Conservation (phyloP, 768 basidiomycete species). For the Hydnomerulius pinastri region DNA sequence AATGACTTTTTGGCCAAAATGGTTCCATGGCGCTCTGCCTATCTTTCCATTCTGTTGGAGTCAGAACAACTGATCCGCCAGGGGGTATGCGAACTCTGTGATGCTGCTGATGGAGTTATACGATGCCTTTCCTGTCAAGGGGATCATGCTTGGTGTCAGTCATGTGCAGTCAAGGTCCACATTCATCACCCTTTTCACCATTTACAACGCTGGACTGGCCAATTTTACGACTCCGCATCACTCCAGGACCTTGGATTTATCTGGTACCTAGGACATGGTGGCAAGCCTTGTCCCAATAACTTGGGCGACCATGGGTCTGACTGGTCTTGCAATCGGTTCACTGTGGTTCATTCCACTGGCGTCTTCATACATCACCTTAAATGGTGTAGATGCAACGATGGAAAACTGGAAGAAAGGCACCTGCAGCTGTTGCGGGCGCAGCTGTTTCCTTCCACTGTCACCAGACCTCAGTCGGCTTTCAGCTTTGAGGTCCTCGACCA, state of each 20-base stretch:
- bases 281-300: slow-evolving; percentile 14
- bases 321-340: neutral
- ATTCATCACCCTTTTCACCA: slow-evolving; percentile 14
- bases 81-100: neutral
- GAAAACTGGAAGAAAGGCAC: slow-evolving; percentile 27
- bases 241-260: slow-evolving; percentile 20
- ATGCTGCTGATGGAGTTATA: neutral
- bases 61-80: neutral
- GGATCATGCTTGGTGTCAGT: slow-evolving; percentile 1
- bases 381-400: neutral
- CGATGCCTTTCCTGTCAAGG: slow-evolving; percentile 2
- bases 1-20: slow-evolving; percentile 2
- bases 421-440: slow-evolving; percentile 13
- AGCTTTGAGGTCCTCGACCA: slow-evolving; percentile 23
- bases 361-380: neutral
- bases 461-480: slow-evolving; percentile 16
- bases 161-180: neutral
- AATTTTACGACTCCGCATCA: slow-evolving; percentile 9
- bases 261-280: slow-evolving; percentile 24
- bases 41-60: neutral
- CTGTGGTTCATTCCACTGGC: neutral
- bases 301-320: too few species aligned
- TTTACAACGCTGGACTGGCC: slow-evolving; percentile 23
- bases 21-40: neutral
- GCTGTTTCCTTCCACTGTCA: slow-evolving; percentile 15